Evolutionary conservation across 1,284 basidiomycete species (phyloP), one percentile per base, ranked within the genome.

Genomic region (Phellopilus nigrolimitatus): DNA sequence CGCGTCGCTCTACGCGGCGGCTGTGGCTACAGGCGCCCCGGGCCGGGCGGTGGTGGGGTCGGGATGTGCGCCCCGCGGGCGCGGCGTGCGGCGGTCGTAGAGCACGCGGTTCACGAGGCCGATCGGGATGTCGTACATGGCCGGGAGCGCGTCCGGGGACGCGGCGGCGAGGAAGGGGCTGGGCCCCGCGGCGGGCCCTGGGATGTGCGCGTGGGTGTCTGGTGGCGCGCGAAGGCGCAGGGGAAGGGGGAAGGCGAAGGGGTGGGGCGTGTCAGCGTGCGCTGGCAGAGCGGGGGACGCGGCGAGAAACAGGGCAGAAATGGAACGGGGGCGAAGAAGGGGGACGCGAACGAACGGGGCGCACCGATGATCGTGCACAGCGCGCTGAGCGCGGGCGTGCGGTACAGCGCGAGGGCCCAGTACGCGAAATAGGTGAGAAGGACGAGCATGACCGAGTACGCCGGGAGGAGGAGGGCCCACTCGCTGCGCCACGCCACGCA

Each of bases 381-480:
- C 53, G 87, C 82, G 54, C 75, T 71, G 59, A 91, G 87, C 3
- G 76, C 58, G 1, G 91, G 91, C 6, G 88, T 89, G 9, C 74
- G 74, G 51, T 77, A 77, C 7, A 91, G 68, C 0, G 87, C 86
- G 55, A 94, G 69, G 4, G 84, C 80, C 57, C 84, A 84, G 64
- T 94, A 93, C 1, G 76, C 72, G 63, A 82, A 79, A 66, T 93
- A 94, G 2, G 88, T 84, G 51, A 89, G 73, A 39, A 93, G 75
- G 39, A 85, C 78, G 10, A 87, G 59, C 39, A 92, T 68, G 58
- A 90, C 73, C 10, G 86, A 76, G 69, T 85, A 94, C 13, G 89
- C 81, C 21, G 91, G 91, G n/a, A 94, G 65, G 28, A 94, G 76
- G 24, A 93, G 61, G 17, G 88, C 78, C 91, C 91, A 94, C 73